A percentile compares a stretch with the other conserved stretches of the same genome.
phyloP scores from a whole-genome alignment of 1,284 basidiomycete genomes.

The Athelia psychrophila region DNA sequence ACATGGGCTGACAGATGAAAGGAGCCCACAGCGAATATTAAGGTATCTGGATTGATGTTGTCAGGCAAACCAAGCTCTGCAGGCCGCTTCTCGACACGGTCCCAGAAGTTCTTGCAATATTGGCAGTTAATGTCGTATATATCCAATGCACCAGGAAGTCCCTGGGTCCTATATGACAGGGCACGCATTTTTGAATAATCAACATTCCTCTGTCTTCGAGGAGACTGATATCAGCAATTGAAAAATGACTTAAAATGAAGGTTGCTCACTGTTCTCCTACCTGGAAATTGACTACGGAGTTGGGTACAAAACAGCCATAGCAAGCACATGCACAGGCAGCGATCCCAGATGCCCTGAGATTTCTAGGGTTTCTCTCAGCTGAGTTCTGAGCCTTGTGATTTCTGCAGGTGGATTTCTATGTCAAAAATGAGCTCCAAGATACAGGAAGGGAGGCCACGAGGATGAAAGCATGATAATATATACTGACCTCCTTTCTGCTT shows the following conservation, averaged over 20 bases:
- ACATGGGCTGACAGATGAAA: conserved; percentile 13
- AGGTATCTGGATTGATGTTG: conserved; percentile 5
- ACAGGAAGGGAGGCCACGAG: not conserved
- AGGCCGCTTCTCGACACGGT: not conserved
- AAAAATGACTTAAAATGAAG: not conserved
- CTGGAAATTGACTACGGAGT: conserved; percentile 16
- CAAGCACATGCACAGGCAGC: conserved; percentile 14
- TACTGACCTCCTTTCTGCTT: conserved; percentile 2
- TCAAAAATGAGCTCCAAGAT: no score
- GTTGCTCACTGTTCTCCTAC: conserved; percentile 15
- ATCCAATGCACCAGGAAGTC: conserved; percentile 3
- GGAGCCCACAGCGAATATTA: conserved; percentile 7
- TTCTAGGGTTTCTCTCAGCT: conserved; percentile 1
- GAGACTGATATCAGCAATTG: no score
- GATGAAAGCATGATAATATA: not conserved
- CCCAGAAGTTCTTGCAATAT: conserved; percentile 8
- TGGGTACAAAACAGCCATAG: conserved; percentile 16
- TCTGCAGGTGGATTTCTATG: conserved; percentile 12
- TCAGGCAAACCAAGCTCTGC: conserved; percentile 3
- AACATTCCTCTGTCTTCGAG: conserved; percentile 14
- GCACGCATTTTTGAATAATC: conserved; percentile 13
- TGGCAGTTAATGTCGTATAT: conserved; percentile 16
- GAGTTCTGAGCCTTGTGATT: conserved; percentile 10
- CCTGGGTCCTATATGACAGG: conserved; percentile 5
- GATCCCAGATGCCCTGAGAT: conserved; percentile 10